Evolutionary conservation across 176 grass and related monocot species (phyloP), one percentile per base, ranked within the genome.

Genomic region (Carex kokanica): DNA sequence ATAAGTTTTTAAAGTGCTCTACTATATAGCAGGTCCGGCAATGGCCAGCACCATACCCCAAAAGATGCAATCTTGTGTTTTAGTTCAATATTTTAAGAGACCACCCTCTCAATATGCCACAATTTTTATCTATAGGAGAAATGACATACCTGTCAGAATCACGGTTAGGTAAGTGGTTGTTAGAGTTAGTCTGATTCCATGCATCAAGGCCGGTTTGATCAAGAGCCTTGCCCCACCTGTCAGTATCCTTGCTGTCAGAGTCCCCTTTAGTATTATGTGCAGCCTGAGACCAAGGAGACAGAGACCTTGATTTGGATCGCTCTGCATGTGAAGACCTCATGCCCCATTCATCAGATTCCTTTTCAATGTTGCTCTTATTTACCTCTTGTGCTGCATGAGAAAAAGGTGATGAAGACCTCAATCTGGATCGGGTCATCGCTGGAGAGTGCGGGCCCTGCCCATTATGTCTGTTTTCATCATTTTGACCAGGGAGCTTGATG

Each of bases 301-400:
- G 72, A 75, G 72, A 75, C 23, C 72, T 75, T 12, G 23, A 53
- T 75, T 24, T 75, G 12, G 72, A 75, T 31, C 9, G 45, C 5
- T 54, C 72, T 31, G 17, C 72, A 31, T 54, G 11, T 16, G 23
- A 53, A 75, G 72, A 75, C 1, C 24, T 75, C 43, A 45, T 2
- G 2, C 47, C 72, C 72, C 72, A 75, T 6, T 21, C 72, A 54
- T 75, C 72, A 75, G 72, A 75, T 54, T 75, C 72, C 23, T 75
- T 75, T 17, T 8, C 72, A 75, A 52, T 29, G 13, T 5, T 17
- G 20, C 47, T 54, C 47, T 54, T 54, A 12, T 75, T 54, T 29
- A 75, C 20, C 4, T 29, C 23, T 23, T 55, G 47, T 75, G 13
- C 6, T 4, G 36, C 17, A 14, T 75, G 72, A 75, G 21, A 31